phyloP scores from a whole-genome alignment of 2,329 filamentous ascomycete genomes.

The Beauveria rudraprayagi region DNA sequence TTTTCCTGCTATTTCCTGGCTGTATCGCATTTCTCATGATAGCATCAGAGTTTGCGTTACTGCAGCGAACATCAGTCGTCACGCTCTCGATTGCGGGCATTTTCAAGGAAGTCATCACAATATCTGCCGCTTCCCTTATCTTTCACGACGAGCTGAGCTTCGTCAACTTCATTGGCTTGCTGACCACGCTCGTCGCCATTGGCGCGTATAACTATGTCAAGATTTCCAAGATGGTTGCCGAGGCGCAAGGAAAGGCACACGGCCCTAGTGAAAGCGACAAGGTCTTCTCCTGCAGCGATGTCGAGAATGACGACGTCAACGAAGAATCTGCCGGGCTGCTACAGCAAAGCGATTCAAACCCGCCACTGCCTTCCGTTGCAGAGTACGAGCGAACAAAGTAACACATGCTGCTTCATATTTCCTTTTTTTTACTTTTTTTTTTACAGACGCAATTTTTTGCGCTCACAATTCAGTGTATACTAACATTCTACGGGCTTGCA shows the following conservation, averaged over 20 bases:
- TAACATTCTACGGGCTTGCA: constrained; percentile 1
- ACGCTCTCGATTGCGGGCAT: constrained; percentile 95
- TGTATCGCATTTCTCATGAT: constrained; percentile 95
- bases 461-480: not conserved
- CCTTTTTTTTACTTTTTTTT: not conserved
- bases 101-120: constrained; percentile 98
- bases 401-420: not conserved
- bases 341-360: constrained; percentile 18
- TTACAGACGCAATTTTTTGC: not conserved
- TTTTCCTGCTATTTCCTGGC: constrained; percentile 82
- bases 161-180: constrained; percentile 77
- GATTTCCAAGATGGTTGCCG: constrained; percentile 75
- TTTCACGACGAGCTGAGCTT: constrained; percentile 83
- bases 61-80: constrained; percentile 92
- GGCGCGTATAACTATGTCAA: constrained; percentile 92
- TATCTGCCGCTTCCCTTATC: constrained; percentile 75
- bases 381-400: constrained; percentile 1
- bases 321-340: constrained; percentile 41
- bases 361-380: not conserved
- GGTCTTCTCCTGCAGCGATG: constrained; percentile 30
- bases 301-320: constrained; percentile 33
- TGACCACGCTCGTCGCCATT: constrained; percentile 86
- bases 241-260: constrained; percentile 53
- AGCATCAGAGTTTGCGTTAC: constrained; percentile 85
- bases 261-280: constrained; percentile 26